Conservation (phyloP, 352 stramenopile species). For the Phytophthora fragariae region DNA sequence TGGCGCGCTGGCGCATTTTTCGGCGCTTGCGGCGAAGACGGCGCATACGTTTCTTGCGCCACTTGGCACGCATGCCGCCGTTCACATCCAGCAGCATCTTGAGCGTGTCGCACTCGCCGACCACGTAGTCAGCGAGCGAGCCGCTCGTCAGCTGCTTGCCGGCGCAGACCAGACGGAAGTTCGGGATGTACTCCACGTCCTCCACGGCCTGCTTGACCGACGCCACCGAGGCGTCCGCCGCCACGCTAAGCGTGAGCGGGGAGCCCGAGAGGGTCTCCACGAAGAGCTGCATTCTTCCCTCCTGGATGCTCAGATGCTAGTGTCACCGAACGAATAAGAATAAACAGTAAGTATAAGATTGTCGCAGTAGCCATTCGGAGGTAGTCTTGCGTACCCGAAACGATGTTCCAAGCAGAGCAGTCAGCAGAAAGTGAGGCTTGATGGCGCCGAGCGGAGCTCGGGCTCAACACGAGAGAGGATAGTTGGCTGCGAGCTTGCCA, state of each 20-base stretch:
- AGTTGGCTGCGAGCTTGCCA: conserved; percentile 29
- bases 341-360: not conserved
- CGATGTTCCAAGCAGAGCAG: conserved; percentile 90
- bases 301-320: conserved; percentile 93
- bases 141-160: conserved; percentile 81
- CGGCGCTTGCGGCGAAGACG: conserved; percentile 97
- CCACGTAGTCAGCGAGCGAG: conserved; percentile 92
- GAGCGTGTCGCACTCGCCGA: conserved; percentile 93
- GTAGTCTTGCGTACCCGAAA: conserved; percentile 57
- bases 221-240: conserved; percentile 90
- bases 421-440: conserved; percentile 91
- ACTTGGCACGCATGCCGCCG: conserved; percentile 97
- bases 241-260: conserved; percentile 83
- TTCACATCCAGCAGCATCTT: conserved; percentile 93
- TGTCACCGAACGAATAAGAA: conserved; percentile 16
- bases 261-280: conserved; percentile 90
- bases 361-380: not conserved
- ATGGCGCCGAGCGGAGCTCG: not conserved
- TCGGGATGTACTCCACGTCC: conserved; percentile 95
- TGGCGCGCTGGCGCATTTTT: conserved; percentile 99
- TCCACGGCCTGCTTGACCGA: conserved; percentile 95
- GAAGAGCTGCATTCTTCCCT: conserved; percentile 96
- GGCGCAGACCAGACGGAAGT: conserved; percentile 92
- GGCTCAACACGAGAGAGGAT: conserved; percentile 3
- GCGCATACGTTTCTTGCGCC: conserved; percentile 99